phyloP scores from a whole-genome alignment of 768 basidiomycete species.

The Candolleomyces efflorescens region DNA sequence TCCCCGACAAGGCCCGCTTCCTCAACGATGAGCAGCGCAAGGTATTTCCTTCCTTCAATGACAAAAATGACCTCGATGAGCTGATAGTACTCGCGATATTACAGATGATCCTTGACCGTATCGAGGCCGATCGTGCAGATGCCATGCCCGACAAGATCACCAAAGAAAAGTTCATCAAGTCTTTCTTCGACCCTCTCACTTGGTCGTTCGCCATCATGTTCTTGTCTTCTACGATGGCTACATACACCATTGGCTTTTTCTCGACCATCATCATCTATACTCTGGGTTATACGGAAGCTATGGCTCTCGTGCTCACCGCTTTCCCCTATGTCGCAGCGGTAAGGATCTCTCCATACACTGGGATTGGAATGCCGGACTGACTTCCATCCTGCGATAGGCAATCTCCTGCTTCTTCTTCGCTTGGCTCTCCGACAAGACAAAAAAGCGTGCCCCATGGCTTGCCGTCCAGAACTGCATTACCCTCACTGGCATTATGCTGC shows the following conservation, averaged over 20 bases:
- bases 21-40: constrained; percentile 29
- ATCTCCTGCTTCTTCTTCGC: constrained; percentile 32
- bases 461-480: constrained; percentile 26
- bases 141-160: constrained; percentile 31
- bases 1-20: constrained; percentile 32
- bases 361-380: background rate
- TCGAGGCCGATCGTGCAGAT: constrained; percentile 35
- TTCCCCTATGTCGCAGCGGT: constrained; percentile 33
- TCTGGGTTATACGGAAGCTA: constrained; percentile 29
- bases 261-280: constrained; percentile 29
- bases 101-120: constrained; percentile 29
- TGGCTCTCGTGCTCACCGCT: constrained; percentile 25
- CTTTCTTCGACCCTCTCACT: constrained; percentile 31
- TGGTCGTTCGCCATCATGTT: constrained; percentile 38
- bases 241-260: constrained; percentile 33
- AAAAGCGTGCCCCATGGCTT: constrained; percentile 30
- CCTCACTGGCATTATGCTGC: constrained; percentile 28
- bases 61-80: no score
- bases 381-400: constrained; percentile 17
- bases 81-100: no score
- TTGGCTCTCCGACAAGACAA: constrained; percentile 33
- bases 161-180: constrained; percentile 23
- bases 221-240: constrained; percentile 32
- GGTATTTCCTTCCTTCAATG: no score
- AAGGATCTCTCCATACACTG: background rate